Base-by-base conservation (phyloP, 2,329 filamentous ascomycete genomes). In the Trichoderma oligosporum region DNA sequence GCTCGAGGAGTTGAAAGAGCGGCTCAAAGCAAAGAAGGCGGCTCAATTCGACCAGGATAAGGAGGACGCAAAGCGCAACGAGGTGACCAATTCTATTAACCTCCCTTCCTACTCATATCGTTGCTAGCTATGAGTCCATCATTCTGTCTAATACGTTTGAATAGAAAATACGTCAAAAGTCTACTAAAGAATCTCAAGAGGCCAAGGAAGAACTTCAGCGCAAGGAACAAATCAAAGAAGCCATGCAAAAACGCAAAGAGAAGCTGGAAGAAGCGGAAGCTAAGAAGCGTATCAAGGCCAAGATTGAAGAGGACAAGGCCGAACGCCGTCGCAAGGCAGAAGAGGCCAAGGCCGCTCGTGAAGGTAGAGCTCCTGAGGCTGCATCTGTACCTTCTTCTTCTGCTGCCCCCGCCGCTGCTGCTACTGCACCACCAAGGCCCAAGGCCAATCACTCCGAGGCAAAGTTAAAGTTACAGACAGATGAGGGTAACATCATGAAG, bases 291-390 rank as follows among this genome's bases (percentile, higher is more conserved):
- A 93, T 97, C 71, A 87, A 91, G 74, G 92, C 91, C 57, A 92
- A 92, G 80, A 96, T 99, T 62, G 92, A 94, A 65, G 92, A 89
- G 12, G 92, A 97, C 76, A 97, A 95, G 78, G 88, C 90, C 65
- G 91, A 93, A 67, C 85, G 94, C 54, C 86, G 89, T 62, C 81
- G 87, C 62, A 96, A 94, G 71, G 87, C 90, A 3, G 94, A 96
- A 67, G 79, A 84, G 57, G 89, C 91, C 65, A 96, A 93, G 75
- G 92, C 92, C 0, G 83, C 84, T 56, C 83, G 93, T n/a, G 89
- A 91, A 64, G 92, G 93, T n/a, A 79, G 83, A 54, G 75, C 77
- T 14, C 70, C 76, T 22, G 78, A 82, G 18, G 64, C 68, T 7
- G 67, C 66, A 1, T 60, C 70, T 0, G 72, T 76, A 14, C 67